Percentiles rank a stretch among this genome's conserved stretches.
Conservation (phyloP, 1,284 basidiomycete genomes). For the Erythrobasidium hasegawianum region DNA sequence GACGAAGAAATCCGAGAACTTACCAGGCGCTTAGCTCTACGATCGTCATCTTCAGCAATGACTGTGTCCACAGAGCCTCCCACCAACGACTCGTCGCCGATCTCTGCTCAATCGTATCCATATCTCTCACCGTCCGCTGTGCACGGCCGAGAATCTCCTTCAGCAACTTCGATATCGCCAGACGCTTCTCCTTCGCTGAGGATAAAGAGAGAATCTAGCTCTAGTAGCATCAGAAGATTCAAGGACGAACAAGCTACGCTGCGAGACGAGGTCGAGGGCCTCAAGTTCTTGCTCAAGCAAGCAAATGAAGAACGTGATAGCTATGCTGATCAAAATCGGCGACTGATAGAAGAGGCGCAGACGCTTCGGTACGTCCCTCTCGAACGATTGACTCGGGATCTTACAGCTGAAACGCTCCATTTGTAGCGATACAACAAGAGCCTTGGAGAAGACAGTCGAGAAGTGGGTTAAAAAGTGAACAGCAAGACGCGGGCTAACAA, state of each 20-base stretch:
- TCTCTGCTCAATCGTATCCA: conserved; percentile 2
- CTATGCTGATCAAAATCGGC: conserved; percentile 63
- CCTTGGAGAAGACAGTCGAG: conserved; percentile 71
- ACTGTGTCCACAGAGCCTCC: conserved; percentile 23
- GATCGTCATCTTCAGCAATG: not conserved
- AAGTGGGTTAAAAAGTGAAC: conserved; percentile 49
- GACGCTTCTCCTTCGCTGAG: conserved; percentile 4
- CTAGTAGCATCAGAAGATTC: conserved; percentile 17
- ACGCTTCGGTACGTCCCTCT: conserved; percentile 52
- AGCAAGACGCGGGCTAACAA: not conserved
- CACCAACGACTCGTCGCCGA: conserved; percentile 11
- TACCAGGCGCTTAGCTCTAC: not conserved
- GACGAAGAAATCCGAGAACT: conserved; percentile 11
- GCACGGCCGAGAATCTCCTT: conserved; percentile 2
- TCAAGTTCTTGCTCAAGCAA: conserved; percentile 66
- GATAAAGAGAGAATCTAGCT: conserved; percentile 16
- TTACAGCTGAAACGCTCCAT: too few relatives aligned
- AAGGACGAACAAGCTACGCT: conserved; percentile 41
- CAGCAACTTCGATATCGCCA: conserved; percentile 7
- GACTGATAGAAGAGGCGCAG: conserved; percentile 60
- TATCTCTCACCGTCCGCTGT: conserved; percentile 9
- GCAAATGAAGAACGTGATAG: conserved; percentile 73
- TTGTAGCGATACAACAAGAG: conserved; percentile 53
- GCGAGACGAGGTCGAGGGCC: conserved; percentile 43
- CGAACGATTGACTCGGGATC: too few relatives aligned